These are phyloP conservation scores for Candolleomyces efflorescens DNA, from an alignment of 768 basidiomycete genomes.

Conservation along the genomic window DNA sequence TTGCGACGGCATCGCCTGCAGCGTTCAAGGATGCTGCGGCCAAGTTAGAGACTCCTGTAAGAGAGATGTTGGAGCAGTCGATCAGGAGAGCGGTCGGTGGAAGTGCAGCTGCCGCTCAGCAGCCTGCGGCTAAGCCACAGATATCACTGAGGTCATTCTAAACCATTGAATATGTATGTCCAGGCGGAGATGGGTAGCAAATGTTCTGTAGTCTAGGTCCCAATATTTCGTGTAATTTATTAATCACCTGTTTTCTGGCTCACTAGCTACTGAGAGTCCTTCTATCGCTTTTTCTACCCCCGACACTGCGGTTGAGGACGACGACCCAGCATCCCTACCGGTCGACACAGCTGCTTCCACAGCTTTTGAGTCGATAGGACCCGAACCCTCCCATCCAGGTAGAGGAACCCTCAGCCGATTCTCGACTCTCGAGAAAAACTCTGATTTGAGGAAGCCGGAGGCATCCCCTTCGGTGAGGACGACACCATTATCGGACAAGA, in stretches of 20 bases:
- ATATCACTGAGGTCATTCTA: slow-evolving; percentile 75
- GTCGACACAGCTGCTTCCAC: neutral
- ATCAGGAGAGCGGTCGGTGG: slow-evolving; percentile 72
- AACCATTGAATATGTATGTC: neutral
- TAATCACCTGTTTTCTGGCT: too few species aligned
- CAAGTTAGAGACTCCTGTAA: slow-evolving; percentile 52
- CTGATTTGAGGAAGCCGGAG: slow-evolving; percentile 52
- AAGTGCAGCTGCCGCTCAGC: slow-evolving; percentile 22
- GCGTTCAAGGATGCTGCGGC: slow-evolving; percentile 85
- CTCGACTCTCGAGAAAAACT: slow-evolving; percentile 71
- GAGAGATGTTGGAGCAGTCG: slow-evolving; percentile 69
- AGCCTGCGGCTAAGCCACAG: slow-evolving; percentile 57
- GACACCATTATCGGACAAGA: slow-evolving; percentile 83
- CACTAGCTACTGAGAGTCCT: too few species aligned
- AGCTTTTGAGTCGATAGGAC: slow-evolving; percentile 6
- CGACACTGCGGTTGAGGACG: too few species aligned
- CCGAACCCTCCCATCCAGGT: slow-evolving; percentile 29
- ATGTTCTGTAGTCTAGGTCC: too few species aligned
- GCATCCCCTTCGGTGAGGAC: slow-evolving; percentile 79
- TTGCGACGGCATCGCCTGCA: slow-evolving; percentile 65
- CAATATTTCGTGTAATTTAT: too few species aligned
- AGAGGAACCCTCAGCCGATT: slow-evolving; percentile 32
- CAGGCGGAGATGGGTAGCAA: too few species aligned
- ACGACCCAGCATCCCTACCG: too few species aligned
- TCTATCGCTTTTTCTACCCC: too few species aligned